Conservation (phyloP, 179 eudicot genomes). For the Beta macrorhiza region DNA sequence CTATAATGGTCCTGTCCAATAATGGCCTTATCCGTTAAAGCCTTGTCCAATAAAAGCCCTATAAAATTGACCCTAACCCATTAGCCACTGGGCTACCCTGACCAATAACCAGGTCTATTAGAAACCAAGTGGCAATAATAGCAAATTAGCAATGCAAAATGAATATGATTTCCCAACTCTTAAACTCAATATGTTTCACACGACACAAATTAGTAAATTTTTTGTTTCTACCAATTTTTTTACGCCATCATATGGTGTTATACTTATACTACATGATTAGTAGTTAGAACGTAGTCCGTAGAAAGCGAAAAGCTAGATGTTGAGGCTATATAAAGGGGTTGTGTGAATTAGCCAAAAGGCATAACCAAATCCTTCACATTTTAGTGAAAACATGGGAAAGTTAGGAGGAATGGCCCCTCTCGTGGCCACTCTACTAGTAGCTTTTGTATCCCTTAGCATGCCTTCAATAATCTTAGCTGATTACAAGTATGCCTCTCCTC, state of each 20-base stretch:
- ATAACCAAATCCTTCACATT: conserved; percentile 6
- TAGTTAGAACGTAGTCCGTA: neutral
- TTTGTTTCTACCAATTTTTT: neutral
- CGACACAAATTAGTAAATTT: neutral
- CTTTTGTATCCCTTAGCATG: conserved; percentile 21
- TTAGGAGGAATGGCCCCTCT: conserved; percentile 24
- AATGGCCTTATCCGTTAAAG: no score
- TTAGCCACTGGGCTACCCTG: no score
- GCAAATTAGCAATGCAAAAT: neutral
- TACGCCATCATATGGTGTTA: neutral
- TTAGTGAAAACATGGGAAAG: conserved; percentile 14
- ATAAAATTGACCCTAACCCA: no score
- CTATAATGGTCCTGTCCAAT: no score
- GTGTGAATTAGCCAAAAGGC: neutral
- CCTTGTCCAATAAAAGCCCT: no score
- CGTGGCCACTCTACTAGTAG: conserved; percentile 23
- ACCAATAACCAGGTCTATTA: no score
- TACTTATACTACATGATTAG: neutral
- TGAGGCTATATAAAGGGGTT: conserved; percentile 13
- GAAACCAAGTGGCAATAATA: neutral
- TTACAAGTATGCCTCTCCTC: conserved; percentile 30
- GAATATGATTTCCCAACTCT: neutral
- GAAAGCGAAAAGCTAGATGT: neutral
- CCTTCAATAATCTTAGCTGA: conserved; percentile 17
- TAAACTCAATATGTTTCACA: conserved; percentile 8